These are phyloP conservation scores for Entomortierella parvispora DNA, from an alignment of 192 early-diverging fungal species.

Conservation along the genomic window DNA sequence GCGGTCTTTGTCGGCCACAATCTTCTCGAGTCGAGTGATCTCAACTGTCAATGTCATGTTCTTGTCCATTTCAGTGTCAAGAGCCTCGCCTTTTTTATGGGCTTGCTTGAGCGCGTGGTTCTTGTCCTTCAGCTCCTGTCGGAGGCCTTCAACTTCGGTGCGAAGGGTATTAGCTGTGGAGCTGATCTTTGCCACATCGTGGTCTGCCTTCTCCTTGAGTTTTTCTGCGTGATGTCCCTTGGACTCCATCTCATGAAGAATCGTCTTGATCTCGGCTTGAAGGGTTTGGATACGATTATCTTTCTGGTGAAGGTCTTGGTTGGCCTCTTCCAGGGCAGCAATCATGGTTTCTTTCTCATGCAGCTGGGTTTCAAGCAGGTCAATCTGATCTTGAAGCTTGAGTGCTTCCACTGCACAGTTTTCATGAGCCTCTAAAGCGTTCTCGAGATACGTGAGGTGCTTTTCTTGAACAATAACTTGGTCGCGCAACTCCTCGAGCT, in stretches of 20 bases:
- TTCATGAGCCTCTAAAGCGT: constrained; percentile 23
- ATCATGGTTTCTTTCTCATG: constrained; percentile 15
- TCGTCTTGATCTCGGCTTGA: constrained; percentile 9
- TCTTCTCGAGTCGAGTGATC: constrained; percentile 22
- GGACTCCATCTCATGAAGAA: constrained; percentile 9
- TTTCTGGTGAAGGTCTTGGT: neutral
- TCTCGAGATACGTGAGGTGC: constrained; percentile 35
- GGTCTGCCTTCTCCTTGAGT: constrained; percentile 9
- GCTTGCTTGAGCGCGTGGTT: constrained; percentile 4
- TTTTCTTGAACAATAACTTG: constrained; percentile 30
- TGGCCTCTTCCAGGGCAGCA: neutral
- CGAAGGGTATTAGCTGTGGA: constrained; percentile 26
- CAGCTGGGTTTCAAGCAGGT: constrained; percentile 5
- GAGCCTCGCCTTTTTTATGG: constrained; percentile 3
- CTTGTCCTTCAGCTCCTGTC: constrained; percentile 15
- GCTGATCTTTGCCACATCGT: constrained; percentile 19
- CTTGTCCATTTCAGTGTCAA: constrained; percentile 7
- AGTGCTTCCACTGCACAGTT: constrained; percentile 6
- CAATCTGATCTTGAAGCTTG: constrained; percentile 16
- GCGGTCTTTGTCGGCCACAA: constrained; percentile 14
- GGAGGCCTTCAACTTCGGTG: constrained; percentile 22
- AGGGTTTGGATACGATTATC: constrained; percentile 6
- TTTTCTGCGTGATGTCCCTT: neutral
- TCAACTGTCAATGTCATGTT: constrained; percentile 19
- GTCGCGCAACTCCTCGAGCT: constrained; percentile 22